Conservation (phyloP, 495 filamentous ascomycete genomes). For the Tuber aestivum region DNA sequence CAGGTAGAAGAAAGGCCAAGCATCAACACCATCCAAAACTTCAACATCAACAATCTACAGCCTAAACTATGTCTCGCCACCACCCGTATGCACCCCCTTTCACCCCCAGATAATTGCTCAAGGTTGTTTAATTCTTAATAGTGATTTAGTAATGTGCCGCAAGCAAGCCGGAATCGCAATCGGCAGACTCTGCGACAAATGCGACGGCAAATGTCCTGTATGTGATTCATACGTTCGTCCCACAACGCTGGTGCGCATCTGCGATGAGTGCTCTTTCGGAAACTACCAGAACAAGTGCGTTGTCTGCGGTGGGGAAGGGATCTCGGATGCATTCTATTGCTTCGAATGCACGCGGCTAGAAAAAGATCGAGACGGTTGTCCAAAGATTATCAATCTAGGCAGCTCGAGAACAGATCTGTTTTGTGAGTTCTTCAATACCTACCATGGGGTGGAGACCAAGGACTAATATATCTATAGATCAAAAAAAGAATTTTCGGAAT, state of each 20-base stretch:
- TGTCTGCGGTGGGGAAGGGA: conserved; percentile 96
- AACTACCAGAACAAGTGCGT: conserved; percentile 99
- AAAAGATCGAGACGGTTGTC: conserved; percentile 95
- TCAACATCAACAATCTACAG: neutral
- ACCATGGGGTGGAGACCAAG: conserved; percentile 1
- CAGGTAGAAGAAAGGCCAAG: conserved; percentile 22
- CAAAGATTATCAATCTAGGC: conserved; percentile 98
- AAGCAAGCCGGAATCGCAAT: conserved; percentile 97
- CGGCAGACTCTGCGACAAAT: conserved; percentile 99
- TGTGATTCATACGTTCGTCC: conserved; percentile 99
- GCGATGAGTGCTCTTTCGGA: conserved; percentile 97
- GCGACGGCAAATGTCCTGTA: conserved; percentile 98
- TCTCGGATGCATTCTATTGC: conserved; percentile 99
- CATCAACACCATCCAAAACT: conserved; percentile 8
- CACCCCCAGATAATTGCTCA: conserved; percentile 35
- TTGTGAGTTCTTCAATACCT: conserved; percentile 51
- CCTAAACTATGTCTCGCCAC: conserved; percentile 62
- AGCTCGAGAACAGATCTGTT: conserved; percentile 92
- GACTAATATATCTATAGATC: conserved; percentile 28
- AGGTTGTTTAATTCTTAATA: conserved; percentile 46
- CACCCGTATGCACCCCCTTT: conserved; percentile 57
- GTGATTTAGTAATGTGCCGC: conserved; percentile 99
- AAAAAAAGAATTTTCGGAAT: conserved; percentile 44
- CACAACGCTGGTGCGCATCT: conserved; percentile 94
- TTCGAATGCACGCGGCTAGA: conserved; percentile 97